Evolutionary conservation across 106 monocot genomes (phyloP).

Genomic region (Phalaenopsis equestris): DNA sequence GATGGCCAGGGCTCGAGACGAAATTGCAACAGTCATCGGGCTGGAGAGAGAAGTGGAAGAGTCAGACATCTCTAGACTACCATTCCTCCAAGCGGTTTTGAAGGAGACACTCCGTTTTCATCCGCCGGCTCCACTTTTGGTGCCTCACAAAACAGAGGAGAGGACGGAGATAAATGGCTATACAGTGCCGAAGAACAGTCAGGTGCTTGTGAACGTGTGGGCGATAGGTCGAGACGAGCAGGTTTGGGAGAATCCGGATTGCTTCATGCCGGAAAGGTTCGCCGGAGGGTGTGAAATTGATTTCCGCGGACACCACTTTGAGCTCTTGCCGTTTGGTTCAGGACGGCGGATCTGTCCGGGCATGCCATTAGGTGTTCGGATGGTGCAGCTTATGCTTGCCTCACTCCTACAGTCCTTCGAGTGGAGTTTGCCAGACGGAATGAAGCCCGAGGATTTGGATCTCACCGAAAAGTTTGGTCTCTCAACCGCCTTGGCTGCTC

Average conservation of each 20-base stretch:
- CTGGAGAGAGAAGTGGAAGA: slow-evolving; percentile 21
- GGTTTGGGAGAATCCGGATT: slow-evolving; percentile 4
- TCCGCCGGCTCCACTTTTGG: slow-evolving; percentile 32
- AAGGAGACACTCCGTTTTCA: slow-evolving; percentile 52
- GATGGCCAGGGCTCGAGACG: slow-evolving; percentile 23
- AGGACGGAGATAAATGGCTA: neutral
- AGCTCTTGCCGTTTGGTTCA: slow-evolving; percentile 9
- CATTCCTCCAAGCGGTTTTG: slow-evolving; percentile 39
- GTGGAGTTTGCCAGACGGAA: slow-evolving; percentile 2
- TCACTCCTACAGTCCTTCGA: slow-evolving; percentile 11
- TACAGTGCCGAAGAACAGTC: neutral
- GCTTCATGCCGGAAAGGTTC: slow-evolving; percentile 11
- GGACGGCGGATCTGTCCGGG: slow-evolving; percentile 13
- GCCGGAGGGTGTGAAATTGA: neutral
- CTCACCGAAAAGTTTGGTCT: slow-evolving; percentile 9
- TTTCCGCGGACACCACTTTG: neutral
- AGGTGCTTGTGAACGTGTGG: slow-evolving; percentile 12
- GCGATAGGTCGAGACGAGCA: slow-evolving; percentile 4
- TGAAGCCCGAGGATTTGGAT: neutral
- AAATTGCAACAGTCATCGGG: slow-evolving; percentile 20
- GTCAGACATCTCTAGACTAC: slow-evolving; percentile 28
- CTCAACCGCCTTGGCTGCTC: slow-evolving; percentile 2
- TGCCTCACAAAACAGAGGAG: slow-evolving; percentile 31
- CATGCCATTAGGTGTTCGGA: slow-evolving; percentile 8
- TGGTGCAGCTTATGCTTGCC: slow-evolving; percentile 16